Base-by-base conservation (phyloP, 192 early-diverging fungal genomes). In the Gonapodya sp. region DNA sequence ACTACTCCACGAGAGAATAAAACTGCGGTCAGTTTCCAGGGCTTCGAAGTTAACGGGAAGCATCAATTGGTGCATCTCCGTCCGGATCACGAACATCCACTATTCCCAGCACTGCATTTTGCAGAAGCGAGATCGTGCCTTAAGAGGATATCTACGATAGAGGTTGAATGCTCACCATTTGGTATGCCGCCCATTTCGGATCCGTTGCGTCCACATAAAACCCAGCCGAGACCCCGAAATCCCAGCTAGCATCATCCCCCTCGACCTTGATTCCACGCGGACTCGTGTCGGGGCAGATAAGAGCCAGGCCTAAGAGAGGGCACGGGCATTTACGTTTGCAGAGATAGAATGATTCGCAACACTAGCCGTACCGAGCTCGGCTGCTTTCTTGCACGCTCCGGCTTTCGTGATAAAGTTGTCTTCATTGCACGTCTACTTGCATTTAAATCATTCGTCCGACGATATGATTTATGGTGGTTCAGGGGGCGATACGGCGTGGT, bases 351-450 rank as follows among this genome's bases (percentile, higher is more conserved):
- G n/a, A n/a, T n/a, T 8, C 46, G 8, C 46, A 64, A 64, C 24
- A 64, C n/a, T n/a, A n/a, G n/a, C n/a, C 46, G 46, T 24, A 64
- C 46, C 90, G 36, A 90, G 87, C 75, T 93, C 83, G 1, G 92
- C 87, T 36, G 94, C 89, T 30, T 88, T 82, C 31, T 82, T 81
- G 32, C 93, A 81, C 33, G 94, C 93, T 1, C 94, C 94, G 80
- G 90, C 89, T 85, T 97, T 97, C 82, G 91, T 91, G 78, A 94
- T 84, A 87, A 96, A 95, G 88, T 97, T 97, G 86, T 97, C 96
- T 75, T 94, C 92, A 73, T 86, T 93, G 82, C 93, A 92, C 0
- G 93, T 93, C 36, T 64, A 24, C 46, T 16, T 8, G 46, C 33
- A n/a, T 16, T 78, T 2, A 78, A 78, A n/a, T n/a, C 36, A 24